Base-by-base conservation (phyloP, 805 yeast species). In the Candida suzukii region DNA sequence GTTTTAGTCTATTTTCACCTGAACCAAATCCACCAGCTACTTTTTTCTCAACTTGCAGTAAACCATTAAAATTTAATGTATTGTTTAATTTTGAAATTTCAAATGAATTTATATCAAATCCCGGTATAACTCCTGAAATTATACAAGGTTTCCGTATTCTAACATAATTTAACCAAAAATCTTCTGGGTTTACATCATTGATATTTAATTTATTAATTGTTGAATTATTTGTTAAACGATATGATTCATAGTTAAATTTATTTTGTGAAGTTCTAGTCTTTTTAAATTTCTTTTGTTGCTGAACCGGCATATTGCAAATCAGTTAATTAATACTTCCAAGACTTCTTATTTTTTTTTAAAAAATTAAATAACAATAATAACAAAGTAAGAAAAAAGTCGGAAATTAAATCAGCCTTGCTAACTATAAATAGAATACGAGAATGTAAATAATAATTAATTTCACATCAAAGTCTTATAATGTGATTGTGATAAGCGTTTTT, bases 21-120 rank as follows among this genome's bases (percentile, higher is more conserved):
- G 80, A 72, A 1, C 91, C 91, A 60, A 75, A 83, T 2, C 90
- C 90, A 37, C 79, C 79, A 34, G 67, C 58, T 13, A 58, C 56
- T 50, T 76, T 75, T 46, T 69, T 69, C 52, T 83, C 91, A 16
- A 83, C 78, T 47, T 79, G 76, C 29, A 83, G 52, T 11, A 27
- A 21, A 5, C 36, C 49, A 16, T 46, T 49, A 33, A 19, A 47
- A 2, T 42, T 33, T 24, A 80, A 58, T 3, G 67, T 62, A 2
- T 59, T 54, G 5, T 46, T 64, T 8, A 80, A 55, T 1, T 54
- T 51, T 2, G 58, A 60, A 6, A 68, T 52, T 10, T 53, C 50
- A 44, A 77, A 67, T 4, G 51, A 36, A 1, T 50, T 49, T 4
- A 65, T 30, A 19, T 67, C 59, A 28, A 73, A 43, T 2, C 58